Conservation (phyloP, 768 basidiomycete genomes). For the Amanita polypyramis region DNA sequence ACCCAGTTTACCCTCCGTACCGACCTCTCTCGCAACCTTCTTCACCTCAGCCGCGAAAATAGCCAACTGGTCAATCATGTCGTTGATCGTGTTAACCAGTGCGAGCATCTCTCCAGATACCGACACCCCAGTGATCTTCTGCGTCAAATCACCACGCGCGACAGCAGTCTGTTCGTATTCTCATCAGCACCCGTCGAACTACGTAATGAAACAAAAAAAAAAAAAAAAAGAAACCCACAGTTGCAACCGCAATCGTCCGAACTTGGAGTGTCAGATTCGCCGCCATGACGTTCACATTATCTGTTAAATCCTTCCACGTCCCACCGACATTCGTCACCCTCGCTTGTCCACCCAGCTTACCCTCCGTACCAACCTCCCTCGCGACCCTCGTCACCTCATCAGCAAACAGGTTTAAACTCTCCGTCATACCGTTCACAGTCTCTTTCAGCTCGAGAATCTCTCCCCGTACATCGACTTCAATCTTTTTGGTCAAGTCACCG, state of each 20-base stretch:
- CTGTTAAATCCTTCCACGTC: constrained; percentile 95
- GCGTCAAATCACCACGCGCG: constrained; percentile 85
- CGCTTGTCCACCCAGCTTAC: constrained; percentile 89
- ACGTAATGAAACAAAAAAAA: neutral
- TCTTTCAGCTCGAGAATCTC: constrained; percentile 87
- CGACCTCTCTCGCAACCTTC: constrained; percentile 94
- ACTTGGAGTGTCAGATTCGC: constrained; percentile 91
- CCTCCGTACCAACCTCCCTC: constrained; percentile 95
- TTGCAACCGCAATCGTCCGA: constrained; percentile 86
- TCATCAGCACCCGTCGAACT: constrained; percentile 1
- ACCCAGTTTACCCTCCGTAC: constrained; percentile 96
- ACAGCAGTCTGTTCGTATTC: constrained; percentile 54
- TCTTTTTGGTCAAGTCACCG: constrained; percentile 90
- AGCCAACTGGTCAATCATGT: constrained; percentile 53
- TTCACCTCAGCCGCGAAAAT: constrained; percentile 63
- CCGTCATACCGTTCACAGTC: constrained; percentile 95
- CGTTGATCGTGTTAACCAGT: constrained; percentile 95
- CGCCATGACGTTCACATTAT: constrained; percentile 95
- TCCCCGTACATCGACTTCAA: constrained; percentile 83
- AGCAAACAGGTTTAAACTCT: constrained; percentile 73
- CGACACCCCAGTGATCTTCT: constrained; percentile 86
- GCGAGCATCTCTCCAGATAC: constrained; percentile 96
- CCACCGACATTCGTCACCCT: constrained; percentile 91
- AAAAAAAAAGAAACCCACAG: constrained; percentile 36
- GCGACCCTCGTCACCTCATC: constrained; percentile 80